Conservation (phyloP, 139 green algal genomes). For the Chlamydomonas sp. region DNA sequence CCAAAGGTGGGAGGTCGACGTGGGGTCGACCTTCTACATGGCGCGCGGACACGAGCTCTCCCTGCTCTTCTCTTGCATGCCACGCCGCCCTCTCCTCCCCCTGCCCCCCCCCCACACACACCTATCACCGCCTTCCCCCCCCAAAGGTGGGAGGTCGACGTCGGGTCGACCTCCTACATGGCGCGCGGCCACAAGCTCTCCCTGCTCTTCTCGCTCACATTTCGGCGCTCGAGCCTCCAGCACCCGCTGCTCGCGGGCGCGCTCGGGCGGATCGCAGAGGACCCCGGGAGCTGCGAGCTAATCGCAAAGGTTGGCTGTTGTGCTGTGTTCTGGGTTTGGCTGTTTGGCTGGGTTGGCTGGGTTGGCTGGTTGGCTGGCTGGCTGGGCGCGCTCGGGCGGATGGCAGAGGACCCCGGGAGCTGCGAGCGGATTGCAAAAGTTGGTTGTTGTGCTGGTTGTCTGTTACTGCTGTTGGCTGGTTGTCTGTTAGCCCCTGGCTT, state of each 20-base stretch:
- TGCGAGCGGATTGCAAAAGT: no score
- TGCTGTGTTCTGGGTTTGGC: no score
- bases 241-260: constrained; percentile 10
- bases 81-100: no score
- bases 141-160: background rate
- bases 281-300: constrained; percentile 63
- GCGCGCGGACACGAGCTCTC: background rate
- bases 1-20: background rate
- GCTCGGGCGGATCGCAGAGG: constrained; percentile 58
- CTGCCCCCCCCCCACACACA: background rate
- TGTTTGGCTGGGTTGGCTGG: no score
- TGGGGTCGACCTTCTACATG: background rate
- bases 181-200: background rate
- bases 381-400: no score
- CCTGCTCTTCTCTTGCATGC: background rate
- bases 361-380: no score
- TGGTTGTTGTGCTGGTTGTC: no score
- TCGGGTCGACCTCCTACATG: background rate
- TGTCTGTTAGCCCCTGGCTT: no score
- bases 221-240: background rate
- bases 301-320: no score
- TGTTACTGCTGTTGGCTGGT: no score
- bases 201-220: background rate
- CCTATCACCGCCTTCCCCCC: background rate
- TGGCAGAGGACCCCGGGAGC: no score